Evolutionary conservation across 805 yeast genomes (phyloP), one percentile per base, ranked within the genome.

Genomic region (Saccharomyces paradoxus): DNA sequence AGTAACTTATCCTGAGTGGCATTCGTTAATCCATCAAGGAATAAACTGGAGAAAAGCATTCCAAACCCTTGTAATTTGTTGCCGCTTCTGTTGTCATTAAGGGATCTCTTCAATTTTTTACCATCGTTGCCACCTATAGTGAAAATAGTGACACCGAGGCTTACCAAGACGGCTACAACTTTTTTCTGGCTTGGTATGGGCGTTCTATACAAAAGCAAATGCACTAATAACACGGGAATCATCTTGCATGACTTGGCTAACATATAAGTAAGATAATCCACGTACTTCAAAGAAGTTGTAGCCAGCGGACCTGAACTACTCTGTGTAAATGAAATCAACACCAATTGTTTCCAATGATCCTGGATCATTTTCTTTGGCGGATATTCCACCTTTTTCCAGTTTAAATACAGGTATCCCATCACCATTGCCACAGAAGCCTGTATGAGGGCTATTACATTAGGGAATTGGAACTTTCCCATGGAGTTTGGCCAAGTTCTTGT

Each of bases 181-280:
- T 87, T 87, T 70, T 94, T 94, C 71, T 84, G 82, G 1, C 70
- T 53, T 0, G 97, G 90, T 68, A 89, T 92, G 52, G 71, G 72
- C 3, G 87, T 81, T 47, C 86, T 77, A 71, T 90, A 92, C 12
- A 88, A 62, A 14, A 82, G 60, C 55, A 84, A 72, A 64, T 90
- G 97, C 2, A 94, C 87, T 32, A 87, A 66, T 86, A 94, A 83
- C n/a, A 92, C 96, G 0, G 99, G 99, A 24, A 94, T 81, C 69
- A 94, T 77, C 64, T 94, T 94, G 68, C 98, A 92, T 53, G 96
- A 86, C 67, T 94, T 94, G 21, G 97, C 96, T 57, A 94, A 77
- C 58, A 92, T 78, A 62, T 81, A 86, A 0, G 95, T 86, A 64
- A 94, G 73, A 66, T 87, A 94, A 65, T 89, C 96, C 31, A 94